A percentile compares a stretch with the other conserved stretches of the same genome.
These are phyloP conservation scores for Pichia cactophila DNA, from an alignment of 1,139 yeast genomes.

Conservation along the genomic window DNA sequence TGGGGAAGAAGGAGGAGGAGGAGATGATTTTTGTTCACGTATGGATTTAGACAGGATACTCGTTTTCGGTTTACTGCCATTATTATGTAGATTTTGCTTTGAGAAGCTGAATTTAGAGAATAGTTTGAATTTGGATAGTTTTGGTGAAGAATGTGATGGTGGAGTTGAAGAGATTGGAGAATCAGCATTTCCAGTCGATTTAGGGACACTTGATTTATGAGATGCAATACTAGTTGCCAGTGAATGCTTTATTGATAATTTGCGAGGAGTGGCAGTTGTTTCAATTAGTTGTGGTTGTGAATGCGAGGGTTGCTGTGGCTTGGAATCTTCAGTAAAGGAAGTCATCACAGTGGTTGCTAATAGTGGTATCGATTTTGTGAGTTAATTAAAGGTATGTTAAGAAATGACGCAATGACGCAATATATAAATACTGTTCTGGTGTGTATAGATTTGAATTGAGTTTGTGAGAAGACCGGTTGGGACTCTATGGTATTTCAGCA, in stretches of 20 bases:
- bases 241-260: neutral
- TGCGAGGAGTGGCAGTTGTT: neutral
- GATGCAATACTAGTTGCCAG: neutral
- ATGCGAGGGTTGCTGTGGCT: neutral
- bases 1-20: constrained; percentile 5
- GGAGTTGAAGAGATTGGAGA: neutral
- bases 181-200: neutral
- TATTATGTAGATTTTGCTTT: constrained; percentile 14
- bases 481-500: too few species aligned
- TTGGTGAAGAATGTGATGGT: neutral
- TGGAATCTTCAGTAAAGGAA: neutral
- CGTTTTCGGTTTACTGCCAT: constrained; percentile 8
- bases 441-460: too few species aligned
- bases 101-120: constrained; percentile 19
- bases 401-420: too few species aligned
- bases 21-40: neutral
- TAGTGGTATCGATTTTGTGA: too few species aligned
- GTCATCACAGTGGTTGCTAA: neutral
- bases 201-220: neutral
- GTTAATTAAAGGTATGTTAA: too few species aligned
- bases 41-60: constrained; percentile 18
- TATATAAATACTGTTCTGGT: too few species aligned
- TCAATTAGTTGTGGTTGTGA: neutral
- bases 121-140: constrained; percentile 8
- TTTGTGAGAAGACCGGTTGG: too few species aligned